A percentile compares a stretch with the other conserved stretches of the same genome.
Evolutionary conservation across 1,284 basidiomycete species (phyloP).

Genomic region (Cystobasidium sp.): DNA sequence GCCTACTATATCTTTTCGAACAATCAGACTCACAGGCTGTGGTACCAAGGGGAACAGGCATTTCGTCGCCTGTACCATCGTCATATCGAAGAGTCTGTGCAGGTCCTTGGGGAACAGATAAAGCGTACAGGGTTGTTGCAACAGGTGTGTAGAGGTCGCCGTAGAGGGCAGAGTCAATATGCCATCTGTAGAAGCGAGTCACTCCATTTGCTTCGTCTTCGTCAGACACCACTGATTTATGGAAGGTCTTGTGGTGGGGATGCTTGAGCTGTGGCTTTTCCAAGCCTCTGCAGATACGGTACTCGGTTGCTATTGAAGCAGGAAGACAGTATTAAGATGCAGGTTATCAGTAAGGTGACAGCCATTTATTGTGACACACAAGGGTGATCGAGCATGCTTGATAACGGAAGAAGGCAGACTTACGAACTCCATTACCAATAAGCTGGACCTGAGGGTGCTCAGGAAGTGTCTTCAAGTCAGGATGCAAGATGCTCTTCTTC

Average conservation of each 20-base stretch:
- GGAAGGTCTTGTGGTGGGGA: constrained; percentile 85
- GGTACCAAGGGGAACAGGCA: constrained; percentile 80
- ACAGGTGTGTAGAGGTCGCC: constrained; percentile 68
- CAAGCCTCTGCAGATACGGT: constrained; percentile 47
- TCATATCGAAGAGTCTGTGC: constrained; percentile 78
- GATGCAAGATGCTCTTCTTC: constrained; percentile 51
- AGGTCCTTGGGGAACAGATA: constrained; percentile 72
- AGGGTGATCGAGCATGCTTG: constrained; percentile 15
- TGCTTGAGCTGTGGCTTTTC: constrained; percentile 63
- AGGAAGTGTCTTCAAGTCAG: constrained; percentile 57
- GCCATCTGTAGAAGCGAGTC: constrained; percentile 89
- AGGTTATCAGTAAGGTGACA: neutral
- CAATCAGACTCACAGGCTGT: constrained; percentile 72
- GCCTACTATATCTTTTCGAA: neutral
- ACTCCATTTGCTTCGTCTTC: constrained; percentile 75
- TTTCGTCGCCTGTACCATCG: constrained; percentile 82
- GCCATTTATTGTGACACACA: neutral
- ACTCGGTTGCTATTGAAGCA: constrained; percentile 43
- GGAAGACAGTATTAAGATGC: neutral
- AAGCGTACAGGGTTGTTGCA: constrained; percentile 84
- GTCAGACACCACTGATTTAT: constrained; percentile 75
- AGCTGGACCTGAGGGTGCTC: constrained; percentile 56
- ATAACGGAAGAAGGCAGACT: neutral
- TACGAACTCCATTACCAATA: constrained; percentile 55
- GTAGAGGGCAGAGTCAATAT: constrained; percentile 92